These are phyloP conservation scores for Naematelia encephala DNA, from an alignment of 768 basidiomycete genomes.

Conservation along the genomic window DNA sequence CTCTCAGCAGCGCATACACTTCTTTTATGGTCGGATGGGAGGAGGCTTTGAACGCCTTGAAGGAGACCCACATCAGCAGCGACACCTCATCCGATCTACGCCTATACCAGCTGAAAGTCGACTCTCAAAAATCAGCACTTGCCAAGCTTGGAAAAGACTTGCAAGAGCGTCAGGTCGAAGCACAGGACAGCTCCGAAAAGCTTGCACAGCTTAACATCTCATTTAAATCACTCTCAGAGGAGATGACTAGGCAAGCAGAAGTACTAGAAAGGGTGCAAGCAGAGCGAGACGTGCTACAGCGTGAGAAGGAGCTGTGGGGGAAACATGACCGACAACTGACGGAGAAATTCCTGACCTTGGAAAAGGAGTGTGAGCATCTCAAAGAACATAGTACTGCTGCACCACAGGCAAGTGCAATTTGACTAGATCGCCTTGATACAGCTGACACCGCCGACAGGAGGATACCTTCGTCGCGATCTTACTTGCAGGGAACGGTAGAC, in stretches of 20 bases:
- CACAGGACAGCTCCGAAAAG: not conserved
- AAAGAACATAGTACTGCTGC: not conserved
- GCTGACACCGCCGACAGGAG: not conserved
- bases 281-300: too few relatives aligned
- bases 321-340: not conserved
- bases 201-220: not conserved
- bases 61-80: not conserved
- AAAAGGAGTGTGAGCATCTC: conserved; percentile 3
- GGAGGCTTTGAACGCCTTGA: not conserved
- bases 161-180: too few relatives aligned
- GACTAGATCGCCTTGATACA: not conserved
- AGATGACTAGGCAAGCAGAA: too few relatives aligned
- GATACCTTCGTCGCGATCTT: conserved; percentile 12
- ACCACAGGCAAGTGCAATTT: not conserved
- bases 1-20: not conserved
- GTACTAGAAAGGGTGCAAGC: too few relatives aligned
- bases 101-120: not conserved
- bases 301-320: not conserved
- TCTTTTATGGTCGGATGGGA: not conserved
- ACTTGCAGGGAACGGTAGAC: conserved; percentile 18
- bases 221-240: not conserved
- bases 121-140: too few relatives aligned
- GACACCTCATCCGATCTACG: not conserved
- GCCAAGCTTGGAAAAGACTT: not conserved
- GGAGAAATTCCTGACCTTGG: not conserved